These are phyloP conservation scores for Fusarium dlaminii DNA, from an alignment of 2,329 filamentous ascomycete species.

Conservation along the genomic window DNA sequence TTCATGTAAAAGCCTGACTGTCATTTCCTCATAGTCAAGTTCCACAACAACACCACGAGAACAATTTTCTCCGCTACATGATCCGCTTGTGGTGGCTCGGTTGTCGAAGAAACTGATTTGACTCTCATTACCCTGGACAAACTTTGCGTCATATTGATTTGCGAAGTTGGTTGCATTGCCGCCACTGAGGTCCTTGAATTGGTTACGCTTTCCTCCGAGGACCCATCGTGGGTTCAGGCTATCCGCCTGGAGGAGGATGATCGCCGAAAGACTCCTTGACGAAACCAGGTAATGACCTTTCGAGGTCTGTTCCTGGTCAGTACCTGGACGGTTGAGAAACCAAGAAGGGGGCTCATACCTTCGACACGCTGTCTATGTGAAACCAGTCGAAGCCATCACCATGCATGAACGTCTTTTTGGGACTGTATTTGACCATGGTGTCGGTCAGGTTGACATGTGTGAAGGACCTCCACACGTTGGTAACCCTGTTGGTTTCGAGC, in stretches of 20 bases:
- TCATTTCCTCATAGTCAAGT: constrained; percentile 56
- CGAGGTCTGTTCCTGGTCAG: constrained; percentile 28
- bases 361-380: constrained; percentile 43
- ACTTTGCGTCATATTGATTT: constrained; percentile 61
- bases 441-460: constrained; percentile 35
- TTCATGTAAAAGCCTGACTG: constrained; percentile 57
- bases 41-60: constrained; percentile 47
- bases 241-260: constrained; percentile 43
- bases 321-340: neutral
- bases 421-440: constrained; percentile 29
- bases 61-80: constrained; percentile 22
- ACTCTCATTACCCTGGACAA: constrained; percentile 56
- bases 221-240: constrained; percentile 46
- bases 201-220: constrained; percentile 47
- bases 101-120: constrained; percentile 65
- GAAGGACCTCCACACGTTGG: constrained; percentile 40
- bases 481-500: constrained; percentile 33
- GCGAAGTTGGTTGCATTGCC: constrained; percentile 48
- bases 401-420: constrained; percentile 27
- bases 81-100: constrained; percentile 33
- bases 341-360: constrained; percentile 6
- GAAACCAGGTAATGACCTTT: constrained; percentile 49
- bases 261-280: constrained; percentile 42
- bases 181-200: constrained; percentile 47
- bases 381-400: constrained; percentile 43